Conservation (phyloP, 106 monocot species). For the Xerophyta viscosa region DNA sequence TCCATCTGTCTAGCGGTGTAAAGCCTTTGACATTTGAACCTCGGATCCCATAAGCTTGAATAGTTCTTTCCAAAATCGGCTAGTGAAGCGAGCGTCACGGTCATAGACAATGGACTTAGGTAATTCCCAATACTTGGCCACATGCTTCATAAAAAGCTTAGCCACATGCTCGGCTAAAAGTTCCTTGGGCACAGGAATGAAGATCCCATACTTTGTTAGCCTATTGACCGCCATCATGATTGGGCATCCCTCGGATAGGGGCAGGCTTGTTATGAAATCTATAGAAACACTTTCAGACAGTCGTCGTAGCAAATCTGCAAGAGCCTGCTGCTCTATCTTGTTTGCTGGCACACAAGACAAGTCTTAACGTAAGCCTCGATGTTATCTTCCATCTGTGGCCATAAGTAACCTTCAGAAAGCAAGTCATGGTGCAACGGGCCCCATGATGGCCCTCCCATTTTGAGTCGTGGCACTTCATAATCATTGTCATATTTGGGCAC, state of each 20-base stretch:
- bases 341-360: slow-evolving; percentile 1
- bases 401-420: neutral
- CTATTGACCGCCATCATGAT: neutral
- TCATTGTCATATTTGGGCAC: neutral
- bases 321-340: neutral
- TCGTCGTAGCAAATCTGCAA: neutral
- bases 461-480: neutral
- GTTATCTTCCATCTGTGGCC: neutral
- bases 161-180: neutral
- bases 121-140: neutral
- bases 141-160: neutral
- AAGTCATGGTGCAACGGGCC: neutral
- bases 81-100: neutral
- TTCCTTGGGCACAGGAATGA: neutral
- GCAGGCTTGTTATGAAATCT: neutral
- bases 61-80: neutral
- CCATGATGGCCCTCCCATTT: neutral
- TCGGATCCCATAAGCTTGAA: neutral
- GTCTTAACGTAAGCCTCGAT: neutral
- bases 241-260: neutral
- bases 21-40: neutral
- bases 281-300: neutral
- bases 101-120: neutral
- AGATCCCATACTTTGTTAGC: neutral
- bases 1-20: neutral